Conservation (phyloP, 2,329 filamentous ascomycete genomes). For the Colletotrichum graminicola region DNA sequence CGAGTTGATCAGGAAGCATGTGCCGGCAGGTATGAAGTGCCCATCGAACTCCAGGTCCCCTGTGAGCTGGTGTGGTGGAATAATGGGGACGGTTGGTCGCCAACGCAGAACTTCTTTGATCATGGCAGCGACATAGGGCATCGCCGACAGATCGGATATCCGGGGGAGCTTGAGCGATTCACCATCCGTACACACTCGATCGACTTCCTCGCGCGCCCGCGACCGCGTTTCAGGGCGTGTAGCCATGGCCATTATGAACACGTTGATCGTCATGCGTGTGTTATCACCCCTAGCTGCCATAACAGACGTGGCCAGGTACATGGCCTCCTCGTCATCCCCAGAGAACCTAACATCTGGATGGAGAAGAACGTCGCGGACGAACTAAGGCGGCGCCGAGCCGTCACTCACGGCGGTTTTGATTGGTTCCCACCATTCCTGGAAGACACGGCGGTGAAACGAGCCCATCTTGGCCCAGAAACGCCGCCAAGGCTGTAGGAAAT, state of each 20-base stretch:
- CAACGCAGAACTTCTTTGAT: slow-evolving; percentile 61
- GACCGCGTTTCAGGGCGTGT: slow-evolving; percentile 50
- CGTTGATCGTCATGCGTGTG: slow-evolving; percentile 52
- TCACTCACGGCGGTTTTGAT: slow-evolving; percentile 44
- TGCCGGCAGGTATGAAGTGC: slow-evolving; percentile 58
- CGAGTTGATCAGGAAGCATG: slow-evolving; percentile 55
- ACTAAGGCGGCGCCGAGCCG: slow-evolving; percentile 50
- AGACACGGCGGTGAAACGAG: slow-evolving; percentile 51
- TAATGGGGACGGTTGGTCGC: slow-evolving; percentile 55
- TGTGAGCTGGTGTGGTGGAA: slow-evolving; percentile 44
- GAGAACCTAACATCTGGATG: slow-evolving; percentile 45
- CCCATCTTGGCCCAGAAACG: slow-evolving; percentile 50
- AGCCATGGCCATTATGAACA: slow-evolving; percentile 48
- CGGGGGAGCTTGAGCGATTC: slow-evolving; percentile 46
- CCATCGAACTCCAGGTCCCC: slow-evolving; percentile 55
- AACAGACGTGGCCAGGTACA: slow-evolving; percentile 54
- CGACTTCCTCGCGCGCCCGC: slow-evolving; percentile 57
- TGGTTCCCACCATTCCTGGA: slow-evolving; percentile 51
- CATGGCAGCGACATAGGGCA: slow-evolving; percentile 55
- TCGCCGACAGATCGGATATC: slow-evolving; percentile 55
- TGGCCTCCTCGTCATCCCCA: slow-evolving; percentile 52
- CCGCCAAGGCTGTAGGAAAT: slow-evolving; percentile 50
- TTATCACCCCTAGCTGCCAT: slow-evolving; percentile 61
- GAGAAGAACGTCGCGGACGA: slow-evolving; percentile 52
- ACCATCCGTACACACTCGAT: slow-evolving; percentile 53